Base-by-base conservation (phyloP, 2,329 filamentous ascomycete species). In the Xylariomycetidae sp. region DNA sequence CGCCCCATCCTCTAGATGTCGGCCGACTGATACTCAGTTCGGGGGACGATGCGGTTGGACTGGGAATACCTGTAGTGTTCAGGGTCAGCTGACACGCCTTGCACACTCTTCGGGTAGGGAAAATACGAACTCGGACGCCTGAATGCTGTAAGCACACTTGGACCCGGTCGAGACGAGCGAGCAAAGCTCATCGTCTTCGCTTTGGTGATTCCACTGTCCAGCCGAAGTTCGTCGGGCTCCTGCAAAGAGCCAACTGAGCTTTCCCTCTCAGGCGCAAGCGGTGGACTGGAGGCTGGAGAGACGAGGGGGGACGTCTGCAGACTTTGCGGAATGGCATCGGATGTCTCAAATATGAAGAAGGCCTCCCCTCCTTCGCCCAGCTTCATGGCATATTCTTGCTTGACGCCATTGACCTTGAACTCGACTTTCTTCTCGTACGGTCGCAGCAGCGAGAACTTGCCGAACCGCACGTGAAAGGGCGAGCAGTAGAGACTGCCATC, bases 401-500 rank as follows among this genome's bases (percentile, higher is more conserved):
- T 93, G 40, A 75, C 66, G 53, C 85, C 84, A 70, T 98, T 98
- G 72, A 98, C 89, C 50, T 76, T 76, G 65, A 98, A 98, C 63
- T 96, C 89, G 53, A 98, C 92, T 75, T 96, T 98, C 67, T 98
- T 98, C 63, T 98, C 92, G 39, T 82, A 95, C 0, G 92, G 92
- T 15, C 92, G 84, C 53, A 98, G 67, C 24, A 98, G 73, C 39
- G 90, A 95, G 68, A 96, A 96, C 66, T 98, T 98, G 61, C 92
- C 92, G 61, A 98, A 98, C 52, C 92, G 88, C 46, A 98, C 92
- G 61, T 98, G 92, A 63, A 98, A 98, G 31, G 92, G 92, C 18
- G 90, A 96, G 65, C 92, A 98, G 46, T 83, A 80, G 37, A 96
- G 73, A 25, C 68, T 71, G 66, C 86, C 92, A 72, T 98, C 92